Base-by-base conservation (phyloP, 345 rosid genomes). In the Ceriops zippeliana region DNA sequence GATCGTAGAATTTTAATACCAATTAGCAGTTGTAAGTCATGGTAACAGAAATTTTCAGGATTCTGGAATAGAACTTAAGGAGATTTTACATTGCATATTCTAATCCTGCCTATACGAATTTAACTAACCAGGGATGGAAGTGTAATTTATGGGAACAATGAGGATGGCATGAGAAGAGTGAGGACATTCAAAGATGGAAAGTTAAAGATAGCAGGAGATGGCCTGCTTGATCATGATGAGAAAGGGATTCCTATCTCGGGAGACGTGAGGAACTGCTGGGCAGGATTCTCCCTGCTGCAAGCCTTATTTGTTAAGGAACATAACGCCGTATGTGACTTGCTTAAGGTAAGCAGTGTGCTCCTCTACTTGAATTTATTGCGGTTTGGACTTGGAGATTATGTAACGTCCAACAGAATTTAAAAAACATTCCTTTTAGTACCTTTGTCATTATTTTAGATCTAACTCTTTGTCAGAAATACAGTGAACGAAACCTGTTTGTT, bases 241-340 rank as follows among this genome's bases (percentile, higher is more conserved):
- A 82, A 85, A 70, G 84, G 88, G 64, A 73, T 86, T 71, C 88
- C 92, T 0, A 76, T 91, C 56, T 91, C 96, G 0, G 91, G 97
- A 53, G 97, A 91, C 30, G 75, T 87, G 57, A 80, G 91, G 83
- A 91, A 89, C 71, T 78, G 85, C 76, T 87, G 96, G 97, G 87
- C 96, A 35, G 91, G 97, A 32, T 84, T 89, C 77, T 89, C 92
- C 52, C 51, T 86, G 51, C 70, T 89, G 4, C 96, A 89, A 69
- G 92, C 92, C 71, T 76, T 91, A 66, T 89, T 89, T 72, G 72
- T 84, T 72, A 80, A 67, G 76, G 92, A 91, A 75, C 97, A 91
- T 70, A 89, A 89, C 76, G 66, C 81, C 1, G 76, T 89, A 4
- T 87, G 96, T 65, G 86, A 86, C 17, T 81, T 81, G 87, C 91